Evolutionary conservation across 306 rosid species (phyloP).

Genomic region (Astragalus membranaceus): DNA sequence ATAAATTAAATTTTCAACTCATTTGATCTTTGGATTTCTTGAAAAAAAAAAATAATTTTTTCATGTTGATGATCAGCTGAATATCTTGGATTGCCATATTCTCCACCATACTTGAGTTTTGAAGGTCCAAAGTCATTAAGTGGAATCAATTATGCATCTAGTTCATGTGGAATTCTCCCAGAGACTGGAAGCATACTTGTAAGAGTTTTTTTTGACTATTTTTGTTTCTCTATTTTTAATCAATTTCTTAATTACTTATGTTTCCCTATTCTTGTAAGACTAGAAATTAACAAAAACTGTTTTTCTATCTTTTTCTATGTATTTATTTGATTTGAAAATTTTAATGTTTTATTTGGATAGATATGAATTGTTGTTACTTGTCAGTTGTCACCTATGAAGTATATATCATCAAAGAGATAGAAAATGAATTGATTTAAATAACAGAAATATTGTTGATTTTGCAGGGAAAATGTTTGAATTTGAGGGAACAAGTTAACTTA

Average conservation of each 20-base stretch:
- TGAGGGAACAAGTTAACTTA: slow-evolving; percentile 36
- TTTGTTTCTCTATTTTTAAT: neutral
- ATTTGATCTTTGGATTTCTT: too few species aligned
- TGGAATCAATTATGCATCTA: slow-evolving; percentile 58
- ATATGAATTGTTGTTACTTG: too few species aligned
- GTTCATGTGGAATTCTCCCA: slow-evolving; percentile 47
- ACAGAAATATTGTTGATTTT: neutral
- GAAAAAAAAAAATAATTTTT: too few species aligned
- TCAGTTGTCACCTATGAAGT: too few species aligned
- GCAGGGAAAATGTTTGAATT: slow-evolving; percentile 44
- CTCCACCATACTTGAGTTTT: slow-evolving; percentile 40
- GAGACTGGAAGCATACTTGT: slow-evolving; percentile 34
- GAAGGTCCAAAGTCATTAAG: neutral
- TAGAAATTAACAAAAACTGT: too few species aligned
- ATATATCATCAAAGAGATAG: neutral
- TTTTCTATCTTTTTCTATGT: too few species aligned
- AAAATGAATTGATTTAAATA: neutral
- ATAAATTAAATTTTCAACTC: too few species aligned
- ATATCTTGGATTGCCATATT: slow-evolving; percentile 41
- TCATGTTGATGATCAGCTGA: slow-evolving; percentile 28
- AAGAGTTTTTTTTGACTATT: neutral
- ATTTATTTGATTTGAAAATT: too few species aligned
- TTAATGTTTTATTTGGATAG: too few species aligned
- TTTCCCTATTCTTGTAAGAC: too few species aligned
- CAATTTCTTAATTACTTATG: too few species aligned